phyloP scores from a whole-genome alignment of 495 filamentous ascomycete genomes.

The Xylaria curta region DNA sequence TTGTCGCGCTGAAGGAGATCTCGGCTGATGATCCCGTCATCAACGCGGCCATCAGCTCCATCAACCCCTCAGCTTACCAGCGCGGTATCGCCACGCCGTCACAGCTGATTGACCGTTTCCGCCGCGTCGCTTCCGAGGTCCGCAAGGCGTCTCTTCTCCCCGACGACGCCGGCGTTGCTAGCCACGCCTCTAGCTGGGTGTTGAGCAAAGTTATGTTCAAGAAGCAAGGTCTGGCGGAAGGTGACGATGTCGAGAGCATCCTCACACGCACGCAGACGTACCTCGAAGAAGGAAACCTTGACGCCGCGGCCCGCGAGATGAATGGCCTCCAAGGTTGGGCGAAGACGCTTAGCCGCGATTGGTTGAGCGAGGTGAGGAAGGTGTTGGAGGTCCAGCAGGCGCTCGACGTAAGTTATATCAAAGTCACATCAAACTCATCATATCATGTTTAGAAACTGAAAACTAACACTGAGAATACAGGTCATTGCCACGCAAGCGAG shows the following conservation, averaged over 20 bases:
- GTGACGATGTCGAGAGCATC: conserved; percentile 94
- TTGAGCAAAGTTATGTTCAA: conserved; percentile 93
- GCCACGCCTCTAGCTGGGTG: conserved; percentile 85
- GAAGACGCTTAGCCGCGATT: conserved; percentile 89
- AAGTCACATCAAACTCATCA: background rate
- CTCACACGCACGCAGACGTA: conserved; percentile 84
- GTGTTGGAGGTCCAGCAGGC: conserved; percentile 95
- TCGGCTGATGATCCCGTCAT: conserved; percentile 82
- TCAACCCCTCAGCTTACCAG: conserved; percentile 94
- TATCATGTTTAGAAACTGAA: no score
- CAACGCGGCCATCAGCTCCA: conserved; percentile 88
- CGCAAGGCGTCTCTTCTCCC: conserved; percentile 91
- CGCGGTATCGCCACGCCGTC: conserved; percentile 81
- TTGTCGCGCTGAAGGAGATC: conserved; percentile 93
- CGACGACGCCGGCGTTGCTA: conserved; percentile 90
- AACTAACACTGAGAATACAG: conserved; percentile 32
- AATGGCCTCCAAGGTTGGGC: conserved; percentile 91
- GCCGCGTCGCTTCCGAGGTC: conserved; percentile 90
- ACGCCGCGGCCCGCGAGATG: conserved; percentile 93
- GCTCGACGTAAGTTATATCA: conserved; percentile 73
- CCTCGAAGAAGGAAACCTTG: conserved; percentile 89
- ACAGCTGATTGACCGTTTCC: conserved; percentile 93
- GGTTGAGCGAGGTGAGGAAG: conserved; percentile 85
- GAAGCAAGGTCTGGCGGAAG: conserved; percentile 84
- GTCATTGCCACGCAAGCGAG: conserved; percentile 68